phyloP scores from a whole-genome alignment of 306 rosid species.

The Nissolia schottii region DNA sequence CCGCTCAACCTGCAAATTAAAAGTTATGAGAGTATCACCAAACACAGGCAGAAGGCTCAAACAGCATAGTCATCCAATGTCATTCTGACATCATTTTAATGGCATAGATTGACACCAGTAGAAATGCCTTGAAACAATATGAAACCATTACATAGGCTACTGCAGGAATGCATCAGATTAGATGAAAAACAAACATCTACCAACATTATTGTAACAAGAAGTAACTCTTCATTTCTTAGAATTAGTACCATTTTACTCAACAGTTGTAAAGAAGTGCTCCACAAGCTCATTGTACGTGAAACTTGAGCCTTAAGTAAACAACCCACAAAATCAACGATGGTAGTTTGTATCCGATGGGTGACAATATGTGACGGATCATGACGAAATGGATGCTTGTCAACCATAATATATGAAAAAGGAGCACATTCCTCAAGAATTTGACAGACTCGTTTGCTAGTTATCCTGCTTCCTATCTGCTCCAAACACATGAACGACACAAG shows the following conservation, averaged over 20 bases:
- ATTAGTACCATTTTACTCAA: slow-evolving; percentile 68
- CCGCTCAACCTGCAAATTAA: slow-evolving; percentile 63
- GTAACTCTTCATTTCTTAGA: slow-evolving; percentile 9
- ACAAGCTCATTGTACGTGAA: slow-evolving; percentile 41
- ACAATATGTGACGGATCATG: slow-evolving; percentile 89
- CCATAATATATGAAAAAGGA: slow-evolving; percentile 78
- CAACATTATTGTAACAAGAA: not conserved
- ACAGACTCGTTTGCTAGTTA: slow-evolving; percentile 84
- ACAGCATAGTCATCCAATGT: not conserved
- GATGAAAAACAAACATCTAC: slow-evolving; percentile 8
- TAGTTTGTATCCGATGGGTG: slow-evolving; percentile 74
- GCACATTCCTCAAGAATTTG: slow-evolving; percentile 71
- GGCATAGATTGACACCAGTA: not conserved
- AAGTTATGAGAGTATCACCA: slow-evolving; percentile 6
- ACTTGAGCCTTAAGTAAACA: slow-evolving; percentile 47
- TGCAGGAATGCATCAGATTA: slow-evolving; percentile 2
- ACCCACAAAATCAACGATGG: slow-evolving; percentile 56
- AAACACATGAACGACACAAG: slow-evolving; percentile 12
- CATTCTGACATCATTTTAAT: slow-evolving; percentile 9
- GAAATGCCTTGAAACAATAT: not conserved
- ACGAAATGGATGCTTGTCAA: slow-evolving; percentile 82
- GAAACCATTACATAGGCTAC: slow-evolving; percentile 13
- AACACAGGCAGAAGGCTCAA: not conserved
- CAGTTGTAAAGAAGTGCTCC: slow-evolving; percentile 50
- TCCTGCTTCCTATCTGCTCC: slow-evolving; percentile 85